Conservation (phyloP, 2,329 filamentous ascomycete species). For the Leptographium flavum region DNA sequence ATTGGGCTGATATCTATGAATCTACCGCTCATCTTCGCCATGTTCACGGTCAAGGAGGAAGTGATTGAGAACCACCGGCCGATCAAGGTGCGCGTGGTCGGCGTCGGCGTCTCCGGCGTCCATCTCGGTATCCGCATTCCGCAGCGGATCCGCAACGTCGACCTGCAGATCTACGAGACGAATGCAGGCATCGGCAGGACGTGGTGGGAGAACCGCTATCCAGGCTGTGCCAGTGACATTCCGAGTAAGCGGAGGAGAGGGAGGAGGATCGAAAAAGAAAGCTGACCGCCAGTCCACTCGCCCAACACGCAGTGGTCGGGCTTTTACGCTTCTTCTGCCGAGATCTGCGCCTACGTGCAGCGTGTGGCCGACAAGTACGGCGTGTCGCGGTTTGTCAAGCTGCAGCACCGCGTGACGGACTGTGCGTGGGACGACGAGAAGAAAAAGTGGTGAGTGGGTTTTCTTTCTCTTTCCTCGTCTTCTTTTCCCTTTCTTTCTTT, state of each 20-base stretch:
- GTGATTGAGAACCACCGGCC: not conserved
- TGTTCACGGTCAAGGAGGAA: not conserved
- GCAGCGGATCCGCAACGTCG: not conserved
- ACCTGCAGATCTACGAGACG: not conserved
- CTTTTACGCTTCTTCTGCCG: not conserved
- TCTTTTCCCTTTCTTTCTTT: no score
- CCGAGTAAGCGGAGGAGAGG: not conserved
- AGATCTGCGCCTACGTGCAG: not conserved
- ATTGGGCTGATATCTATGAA: no score
- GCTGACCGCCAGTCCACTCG: not conserved
- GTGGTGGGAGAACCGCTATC: not conserved
- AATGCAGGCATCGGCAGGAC: not conserved
- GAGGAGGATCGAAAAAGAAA: no score
- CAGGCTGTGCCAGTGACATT: not conserved
- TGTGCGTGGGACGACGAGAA: constrained; percentile 23
- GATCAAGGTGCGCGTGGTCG: not conserved
- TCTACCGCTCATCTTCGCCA: no score
- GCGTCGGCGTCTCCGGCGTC: not conserved
- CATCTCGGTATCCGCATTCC: not conserved
- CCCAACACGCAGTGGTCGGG: not conserved
- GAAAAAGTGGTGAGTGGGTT: constrained; percentile 9
- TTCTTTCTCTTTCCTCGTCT: no score
- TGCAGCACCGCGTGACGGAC: constrained; percentile 23
- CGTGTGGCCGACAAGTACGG: not conserved
- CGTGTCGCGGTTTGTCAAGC: not conserved